Evolutionary conservation across 164 flowering plant genomes (phyloP).

Genomic region (Chimonanthus salicifolius): DNA sequence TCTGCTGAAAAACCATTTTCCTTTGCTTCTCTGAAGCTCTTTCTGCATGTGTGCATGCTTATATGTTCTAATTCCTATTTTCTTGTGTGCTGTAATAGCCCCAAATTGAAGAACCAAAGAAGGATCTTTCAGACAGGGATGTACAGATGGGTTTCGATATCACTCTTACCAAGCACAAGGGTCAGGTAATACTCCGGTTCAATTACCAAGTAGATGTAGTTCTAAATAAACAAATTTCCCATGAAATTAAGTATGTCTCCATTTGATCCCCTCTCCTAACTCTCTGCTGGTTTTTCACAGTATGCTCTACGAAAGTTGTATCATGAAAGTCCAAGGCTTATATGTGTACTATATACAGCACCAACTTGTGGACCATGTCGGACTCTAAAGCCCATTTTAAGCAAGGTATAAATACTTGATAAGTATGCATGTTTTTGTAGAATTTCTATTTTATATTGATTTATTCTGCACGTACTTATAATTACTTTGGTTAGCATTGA

Average conservation of each 20-base stretch:
- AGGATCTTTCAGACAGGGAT: constrained; percentile 71
- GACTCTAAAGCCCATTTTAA: constrained; percentile 92
- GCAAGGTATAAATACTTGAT: constrained; percentile 53
- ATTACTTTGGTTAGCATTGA: neutral
- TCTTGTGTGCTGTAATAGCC: constrained; percentile 39
- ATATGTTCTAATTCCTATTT: neutral
- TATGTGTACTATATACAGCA: constrained; percentile 87
- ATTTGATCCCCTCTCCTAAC: neutral
- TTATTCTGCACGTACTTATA: neutral
- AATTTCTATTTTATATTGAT: too few species aligned
- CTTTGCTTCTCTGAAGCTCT: too few species aligned
- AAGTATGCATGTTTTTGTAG: neutral
- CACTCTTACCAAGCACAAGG: constrained; percentile 79
- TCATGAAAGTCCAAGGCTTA: constrained; percentile 96
- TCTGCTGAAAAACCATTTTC: neutral
- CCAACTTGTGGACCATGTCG: constrained; percentile 99
- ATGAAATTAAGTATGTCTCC: neutral
- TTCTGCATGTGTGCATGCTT: neutral
- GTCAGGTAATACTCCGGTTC: constrained; percentile 53
- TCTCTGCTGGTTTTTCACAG: constrained; percentile 36
- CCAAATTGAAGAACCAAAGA: constrained; percentile 70
- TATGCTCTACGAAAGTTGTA: constrained; percentile 92
- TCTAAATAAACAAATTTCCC: neutral
- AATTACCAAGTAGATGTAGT: neutral
- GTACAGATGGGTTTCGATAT: constrained; percentile 80